Base-by-base conservation (phyloP, 768 basidiomycete genomes). In the Lentinus brumalis region DNA sequence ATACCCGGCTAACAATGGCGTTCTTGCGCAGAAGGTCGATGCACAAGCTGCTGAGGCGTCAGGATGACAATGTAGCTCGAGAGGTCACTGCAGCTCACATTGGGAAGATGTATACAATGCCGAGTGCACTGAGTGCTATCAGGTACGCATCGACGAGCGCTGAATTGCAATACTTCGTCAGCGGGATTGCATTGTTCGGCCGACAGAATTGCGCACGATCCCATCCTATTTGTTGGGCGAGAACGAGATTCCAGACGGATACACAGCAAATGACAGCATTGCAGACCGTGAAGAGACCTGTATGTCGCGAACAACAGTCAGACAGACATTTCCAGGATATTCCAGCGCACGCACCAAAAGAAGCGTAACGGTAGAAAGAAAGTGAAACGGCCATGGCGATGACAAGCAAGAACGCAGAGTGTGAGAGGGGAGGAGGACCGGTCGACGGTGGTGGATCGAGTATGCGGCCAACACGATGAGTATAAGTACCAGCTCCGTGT, bases 191-290 rank as follows among this genome's bases (percentile, higher is more conserved):
- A 56, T 52, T 29, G 51, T 18, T 11, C 7, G 11, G 31, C 18
- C 31, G 8, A 26, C 8, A 39, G 42, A 60, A 42, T 41, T 31
- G 75, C 83, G 52, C 66, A 86, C 86, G 64, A 52, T 75, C 72
- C 64, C 70, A 69, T 45, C 65, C 68, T 39, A 70, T 57, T 42
- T 72, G 59, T 57, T 75, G 71, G 47, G 79, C 73, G 63, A 88
- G 74, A 64, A 83, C 82, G 46, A 82, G 69, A 72, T 90, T 88
- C 89, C 88, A 90, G 18, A 86, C 85, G 57, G 88, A 84, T 32
- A 85, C 78, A 66, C 83, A 86, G 61, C 84, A 82, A 57, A 84
- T 78, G 66, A 88, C 77, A 50, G 87, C 86, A 76, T 83, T 88
- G 72, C 82, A 90, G 63, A 84, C 70, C 64, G 86, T 79, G 71